Conservation (phyloP, 1,139 yeast species). For the Arxiozyma slooffiae region DNA sequence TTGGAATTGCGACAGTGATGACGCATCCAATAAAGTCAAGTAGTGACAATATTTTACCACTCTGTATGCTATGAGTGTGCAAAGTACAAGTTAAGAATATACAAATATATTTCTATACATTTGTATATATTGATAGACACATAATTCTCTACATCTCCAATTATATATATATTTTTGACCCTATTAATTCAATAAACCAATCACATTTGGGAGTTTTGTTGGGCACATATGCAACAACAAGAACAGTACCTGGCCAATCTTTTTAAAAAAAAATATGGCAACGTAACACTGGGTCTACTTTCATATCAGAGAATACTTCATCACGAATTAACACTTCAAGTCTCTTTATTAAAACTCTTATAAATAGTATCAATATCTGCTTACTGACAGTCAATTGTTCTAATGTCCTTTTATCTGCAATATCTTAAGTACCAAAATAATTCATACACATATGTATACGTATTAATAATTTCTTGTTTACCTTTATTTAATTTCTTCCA, state of each 20-base stretch:
- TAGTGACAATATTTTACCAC: too few species aligned
- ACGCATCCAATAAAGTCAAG: too few species aligned
- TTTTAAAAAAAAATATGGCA: slow-evolving; percentile 63
- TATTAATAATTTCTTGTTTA: slow-evolving; percentile 32
- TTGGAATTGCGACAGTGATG: too few species aligned
- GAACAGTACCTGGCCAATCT: slow-evolving; percentile 55
- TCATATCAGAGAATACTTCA: slow-evolving; percentile 92
- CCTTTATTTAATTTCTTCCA: slow-evolving; percentile 33
- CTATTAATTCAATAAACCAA: slow-evolving; percentile 36
- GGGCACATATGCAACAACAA: slow-evolving; percentile 67
- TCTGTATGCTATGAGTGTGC: too few species aligned
- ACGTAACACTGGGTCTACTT: slow-evolving; percentile 48
- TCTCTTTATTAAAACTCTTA: slow-evolving; percentile 64
- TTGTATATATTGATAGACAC: background rate
- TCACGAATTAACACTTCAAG: slow-evolving; percentile 77
- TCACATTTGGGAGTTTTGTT: slow-evolving; percentile 54
- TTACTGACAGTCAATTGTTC: slow-evolving; percentile 52
- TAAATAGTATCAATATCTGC: slow-evolving; percentile 68
- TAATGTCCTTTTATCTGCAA: slow-evolving; percentile 35
- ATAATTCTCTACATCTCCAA: slow-evolving; percentile 10
- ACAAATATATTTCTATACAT: too few species aligned
- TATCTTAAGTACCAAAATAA: slow-evolving; percentile 30
- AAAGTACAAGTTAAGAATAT: background rate
- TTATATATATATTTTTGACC: slow-evolving; percentile 31
- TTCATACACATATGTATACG: slow-evolving; percentile 31